phyloP scores from a whole-genome alignment of 306 rosid species.

The Erythrophleum fordii region DNA sequence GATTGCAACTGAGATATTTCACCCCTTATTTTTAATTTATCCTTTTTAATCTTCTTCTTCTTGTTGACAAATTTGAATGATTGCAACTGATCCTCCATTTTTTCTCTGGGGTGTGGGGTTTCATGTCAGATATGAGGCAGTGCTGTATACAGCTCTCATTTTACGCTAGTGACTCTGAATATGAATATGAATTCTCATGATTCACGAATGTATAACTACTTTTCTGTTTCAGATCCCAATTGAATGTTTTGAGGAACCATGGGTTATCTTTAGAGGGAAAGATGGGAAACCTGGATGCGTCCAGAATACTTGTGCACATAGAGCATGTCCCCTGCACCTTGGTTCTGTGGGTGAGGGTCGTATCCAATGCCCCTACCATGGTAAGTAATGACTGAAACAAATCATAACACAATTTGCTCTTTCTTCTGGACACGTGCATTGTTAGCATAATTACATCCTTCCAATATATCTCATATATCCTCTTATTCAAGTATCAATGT shows the following conservation, averaged over 20 bases:
- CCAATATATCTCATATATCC: not conserved
- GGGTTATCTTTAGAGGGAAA: constrained; percentile 97
- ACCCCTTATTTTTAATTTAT: not conserved
- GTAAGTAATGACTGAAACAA: constrained; percentile 52
- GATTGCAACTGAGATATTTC: not conserved
- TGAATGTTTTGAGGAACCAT: constrained; percentile 90
- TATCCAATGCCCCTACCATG: constrained; percentile 94
- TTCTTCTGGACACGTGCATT: not conserved
- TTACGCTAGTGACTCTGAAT: constrained; percentile 3
- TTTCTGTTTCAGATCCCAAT: constrained; percentile 81
- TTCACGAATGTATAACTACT: constrained; percentile 25
- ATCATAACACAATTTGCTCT: not conserved
- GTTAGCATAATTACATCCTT: not conserved
- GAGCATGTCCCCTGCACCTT: constrained; percentile 96
- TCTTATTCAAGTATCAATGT: not conserved
- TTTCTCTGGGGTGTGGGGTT: not conserved
- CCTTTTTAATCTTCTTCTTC: not conserved
- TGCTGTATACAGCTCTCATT: not conserved
- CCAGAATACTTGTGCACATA: constrained; percentile 94
- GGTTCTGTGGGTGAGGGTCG: constrained; percentile 96
- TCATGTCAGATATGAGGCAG: not conserved
- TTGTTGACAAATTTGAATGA: not conserved
- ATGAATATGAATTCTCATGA: constrained; percentile 32
- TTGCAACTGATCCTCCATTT: not conserved
- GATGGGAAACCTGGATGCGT: constrained; percentile 96